Evolutionary conservation across 495 filamentous ascomycete genomes (phyloP).

Genomic region (Xylaria nigripes): DNA sequence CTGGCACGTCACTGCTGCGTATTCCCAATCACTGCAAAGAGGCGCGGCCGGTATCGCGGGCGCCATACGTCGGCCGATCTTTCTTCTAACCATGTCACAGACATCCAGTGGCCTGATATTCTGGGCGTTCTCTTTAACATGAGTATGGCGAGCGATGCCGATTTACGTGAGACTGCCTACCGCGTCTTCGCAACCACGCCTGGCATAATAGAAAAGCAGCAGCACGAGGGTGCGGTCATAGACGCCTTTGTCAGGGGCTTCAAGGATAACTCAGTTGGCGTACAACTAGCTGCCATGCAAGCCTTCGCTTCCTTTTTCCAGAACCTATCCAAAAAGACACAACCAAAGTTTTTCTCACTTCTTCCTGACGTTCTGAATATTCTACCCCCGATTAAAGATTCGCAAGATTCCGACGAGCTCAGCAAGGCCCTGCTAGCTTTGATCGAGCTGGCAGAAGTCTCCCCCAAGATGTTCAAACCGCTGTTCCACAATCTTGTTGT

Average conservation of each 20-base stretch:
- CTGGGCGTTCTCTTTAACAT: constrained; percentile 76
- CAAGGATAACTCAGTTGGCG: constrained; percentile 72
- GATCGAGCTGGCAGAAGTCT: constrained; percentile 86
- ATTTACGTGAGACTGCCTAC: constrained; percentile 82
- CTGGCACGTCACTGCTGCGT: neutral
- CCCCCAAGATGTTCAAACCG: constrained; percentile 92
- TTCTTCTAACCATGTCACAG: constrained; percentile 39
- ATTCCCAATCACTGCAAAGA: neutral
- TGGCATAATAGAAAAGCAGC: constrained; percentile 91
- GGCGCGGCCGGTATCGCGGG: neutral
- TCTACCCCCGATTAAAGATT: constrained; percentile 83
- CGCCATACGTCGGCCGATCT: neutral
- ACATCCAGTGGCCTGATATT: constrained; percentile 83
- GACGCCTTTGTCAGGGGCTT: constrained; percentile 84
- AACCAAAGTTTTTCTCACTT: constrained; percentile 76
- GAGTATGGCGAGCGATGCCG: constrained; percentile 73
- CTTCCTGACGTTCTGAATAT: constrained; percentile 88
- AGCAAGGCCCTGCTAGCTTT: constrained; percentile 80
- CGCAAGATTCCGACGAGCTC: constrained; percentile 78
- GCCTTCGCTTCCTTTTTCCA: constrained; percentile 95
- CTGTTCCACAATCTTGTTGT: constrained; percentile 84
- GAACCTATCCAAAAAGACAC: constrained; percentile 74
- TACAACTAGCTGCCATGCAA: constrained; percentile 91
- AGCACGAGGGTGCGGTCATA: constrained; percentile 81
- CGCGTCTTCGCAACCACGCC: constrained; percentile 92